phyloP scores from a whole-genome alignment of 2,329 filamentous ascomycete species.

The Cryphonectria parasitica region DNA sequence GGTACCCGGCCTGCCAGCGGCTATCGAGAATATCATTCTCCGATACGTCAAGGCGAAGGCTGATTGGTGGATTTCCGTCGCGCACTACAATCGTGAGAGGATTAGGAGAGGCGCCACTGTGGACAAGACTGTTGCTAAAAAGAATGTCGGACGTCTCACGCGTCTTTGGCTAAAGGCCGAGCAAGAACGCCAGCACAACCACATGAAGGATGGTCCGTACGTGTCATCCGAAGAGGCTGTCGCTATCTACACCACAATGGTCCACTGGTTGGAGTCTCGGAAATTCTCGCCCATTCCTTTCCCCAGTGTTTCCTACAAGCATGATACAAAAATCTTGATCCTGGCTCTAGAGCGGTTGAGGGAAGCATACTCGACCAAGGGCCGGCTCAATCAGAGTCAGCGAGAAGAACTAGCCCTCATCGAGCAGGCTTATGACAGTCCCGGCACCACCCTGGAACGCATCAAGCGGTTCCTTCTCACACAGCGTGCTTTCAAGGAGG shows the following conservation, averaged over 20 bases:
- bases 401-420: constrained; percentile 95
- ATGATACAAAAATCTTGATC: constrained; percentile 98
- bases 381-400: constrained; percentile 94
- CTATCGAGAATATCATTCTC: constrained; percentile 98
- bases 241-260: constrained; percentile 97
- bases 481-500: constrained; percentile 97
- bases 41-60: constrained; percentile 99
- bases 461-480: constrained; percentile 98
- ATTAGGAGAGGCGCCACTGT: constrained; percentile 96
- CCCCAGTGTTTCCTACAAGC: constrained; percentile 98
- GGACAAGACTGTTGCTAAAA: constrained; percentile 99
- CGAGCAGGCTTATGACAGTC: constrained; percentile 97
- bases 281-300: constrained; percentile 99
- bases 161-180: constrained; percentile 97
- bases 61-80: constrained; percentile 99
- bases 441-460: constrained; percentile 89
- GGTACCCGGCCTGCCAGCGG: constrained; percentile 91
- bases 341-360: constrained; percentile 89
- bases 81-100: constrained; percentile 97
- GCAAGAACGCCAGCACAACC: constrained; percentile 98
- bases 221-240: constrained; percentile 98
- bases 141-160: constrained; percentile 93
- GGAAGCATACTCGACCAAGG: constrained; percentile 97
- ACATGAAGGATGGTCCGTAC: constrained; percentile 98
- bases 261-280: constrained; percentile 97